These are phyloP conservation scores for Biscogniauxia mediterranea DNA, from an alignment of 2,329 filamentous ascomycete species.

Conservation along the genomic window DNA sequence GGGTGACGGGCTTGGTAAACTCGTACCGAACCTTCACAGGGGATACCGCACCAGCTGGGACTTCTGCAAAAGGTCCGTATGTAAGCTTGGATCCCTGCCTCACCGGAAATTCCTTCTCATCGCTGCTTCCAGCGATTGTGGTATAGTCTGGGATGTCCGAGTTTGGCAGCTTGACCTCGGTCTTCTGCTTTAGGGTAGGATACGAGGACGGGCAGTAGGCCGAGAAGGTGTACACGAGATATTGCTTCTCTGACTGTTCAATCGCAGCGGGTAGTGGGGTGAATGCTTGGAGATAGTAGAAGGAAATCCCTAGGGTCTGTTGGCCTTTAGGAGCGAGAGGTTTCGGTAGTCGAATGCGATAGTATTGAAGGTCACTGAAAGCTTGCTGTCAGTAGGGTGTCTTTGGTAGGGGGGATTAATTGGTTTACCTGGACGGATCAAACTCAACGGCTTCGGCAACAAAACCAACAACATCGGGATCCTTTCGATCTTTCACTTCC, in stretches of 20 bases:
- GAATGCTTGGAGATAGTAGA: slow-evolving; percentile 76
- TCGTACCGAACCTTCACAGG: slow-evolving; percentile 84
- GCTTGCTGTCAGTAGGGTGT: slow-evolving; percentile 22
- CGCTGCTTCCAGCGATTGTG: slow-evolving; percentile 62
- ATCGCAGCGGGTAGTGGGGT: slow-evolving; percentile 78
- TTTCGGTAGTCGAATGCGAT: slow-evolving; percentile 73
- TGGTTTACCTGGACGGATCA: slow-evolving; percentile 54
- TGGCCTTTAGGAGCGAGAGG: slow-evolving; percentile 74
- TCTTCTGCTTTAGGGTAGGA: slow-evolving; percentile 88
- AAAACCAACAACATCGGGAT: slow-evolving; percentile 65
- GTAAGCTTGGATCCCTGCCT: slow-evolving; percentile 83
- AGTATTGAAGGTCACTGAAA: slow-evolving; percentile 72
- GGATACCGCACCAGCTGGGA: slow-evolving; percentile 72
- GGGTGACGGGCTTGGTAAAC: slow-evolving; percentile 87
- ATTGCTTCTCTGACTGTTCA: slow-evolving; percentile 82
- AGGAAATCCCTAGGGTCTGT: slow-evolving; percentile 84
- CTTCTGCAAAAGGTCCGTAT: slow-evolving; percentile 84
- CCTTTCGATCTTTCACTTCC: slow-evolving; percentile 91
- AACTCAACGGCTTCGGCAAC: slow-evolving; percentile 65
- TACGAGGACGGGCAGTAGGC: slow-evolving; percentile 84
- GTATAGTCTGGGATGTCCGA: slow-evolving; percentile 83
- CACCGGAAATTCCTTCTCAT: slow-evolving; percentile 63
- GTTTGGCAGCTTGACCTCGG: slow-evolving; percentile 85
- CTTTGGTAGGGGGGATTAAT: slow-evolving; percentile 12
- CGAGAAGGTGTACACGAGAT: slow-evolving; percentile 80